Evolutionary conservation across 805 yeast genomes (phyloP).

Genomic region (Priceomyces melissophilus): DNA sequence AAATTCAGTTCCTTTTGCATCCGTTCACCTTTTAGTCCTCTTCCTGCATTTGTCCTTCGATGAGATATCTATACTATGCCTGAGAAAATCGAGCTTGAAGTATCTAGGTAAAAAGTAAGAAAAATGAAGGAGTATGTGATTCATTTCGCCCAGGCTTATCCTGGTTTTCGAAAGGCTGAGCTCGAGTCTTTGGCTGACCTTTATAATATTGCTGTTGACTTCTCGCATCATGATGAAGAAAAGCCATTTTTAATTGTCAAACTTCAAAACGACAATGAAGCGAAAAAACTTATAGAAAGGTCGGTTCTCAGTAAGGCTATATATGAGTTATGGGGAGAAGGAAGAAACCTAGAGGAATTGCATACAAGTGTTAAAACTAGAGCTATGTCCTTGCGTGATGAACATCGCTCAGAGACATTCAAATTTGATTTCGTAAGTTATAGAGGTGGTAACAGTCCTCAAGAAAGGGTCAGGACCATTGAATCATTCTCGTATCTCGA

Average conservation of each 20-base stretch:
- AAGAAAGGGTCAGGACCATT: slow-evolving; percentile 56
- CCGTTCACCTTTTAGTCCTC: too few relatives aligned
- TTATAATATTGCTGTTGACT: slow-evolving; percentile 53
- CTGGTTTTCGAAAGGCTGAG: slow-evolving; percentile 76
- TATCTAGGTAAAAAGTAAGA: neutral
- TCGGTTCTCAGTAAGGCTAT: slow-evolving; percentile 71
- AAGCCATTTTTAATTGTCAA: slow-evolving; percentile 72
- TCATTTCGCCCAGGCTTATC: slow-evolving; percentile 83
- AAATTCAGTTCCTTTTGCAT: too few relatives aligned
- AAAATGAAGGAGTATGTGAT: slow-evolving; percentile 63
- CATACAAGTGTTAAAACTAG: slow-evolving; percentile 47
- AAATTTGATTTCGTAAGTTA: slow-evolving; percentile 80
- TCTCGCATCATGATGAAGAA: slow-evolving; percentile 52
- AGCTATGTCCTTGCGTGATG: slow-evolving; percentile 30
- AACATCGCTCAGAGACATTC: slow-evolving; percentile 52
- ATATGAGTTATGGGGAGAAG: slow-evolving; percentile 84
- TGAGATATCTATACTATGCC: too few relatives aligned
- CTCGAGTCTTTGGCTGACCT: slow-evolving; percentile 78
- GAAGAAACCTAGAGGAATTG: slow-evolving; percentile 49
- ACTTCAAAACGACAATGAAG: slow-evolving; percentile 64
- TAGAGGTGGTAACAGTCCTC: slow-evolving; percentile 58
- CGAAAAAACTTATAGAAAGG: slow-evolving; percentile 58
- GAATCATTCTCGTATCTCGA: slow-evolving; percentile 69
- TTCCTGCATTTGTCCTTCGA: too few relatives aligned
- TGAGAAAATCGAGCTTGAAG: too few relatives aligned